Conservation (phyloP, 2,329 filamentous ascomycete genomes). For the Epichloe typhina region DNA sequence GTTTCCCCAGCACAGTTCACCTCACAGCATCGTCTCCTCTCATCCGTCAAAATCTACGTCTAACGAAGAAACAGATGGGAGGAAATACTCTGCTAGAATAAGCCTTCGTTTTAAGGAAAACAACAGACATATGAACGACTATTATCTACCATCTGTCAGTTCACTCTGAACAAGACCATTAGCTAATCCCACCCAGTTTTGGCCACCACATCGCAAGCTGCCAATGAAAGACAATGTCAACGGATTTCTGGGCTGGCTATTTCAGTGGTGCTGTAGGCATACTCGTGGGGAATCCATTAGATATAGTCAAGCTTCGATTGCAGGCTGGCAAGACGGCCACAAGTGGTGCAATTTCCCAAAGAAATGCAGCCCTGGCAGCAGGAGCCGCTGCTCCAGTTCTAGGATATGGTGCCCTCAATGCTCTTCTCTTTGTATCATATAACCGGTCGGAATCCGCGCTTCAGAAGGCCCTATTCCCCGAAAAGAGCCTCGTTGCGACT, state of each 20-base stretch:
- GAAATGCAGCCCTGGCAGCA: constrained; percentile 29
- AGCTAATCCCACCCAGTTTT: background rate
- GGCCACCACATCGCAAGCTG: background rate
- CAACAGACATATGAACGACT: background rate
- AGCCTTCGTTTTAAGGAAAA: background rate
- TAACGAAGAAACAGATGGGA: background rate
- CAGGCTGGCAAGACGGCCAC: constrained; percentile 40
- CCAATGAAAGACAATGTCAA: constrained; percentile 45
- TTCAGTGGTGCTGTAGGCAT: constrained; percentile 77
- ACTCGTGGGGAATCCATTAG: constrained; percentile 76
- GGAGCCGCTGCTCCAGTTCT: constrained; percentile 77
- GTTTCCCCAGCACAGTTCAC: too few species aligned
- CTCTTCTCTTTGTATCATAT: constrained; percentile 79
- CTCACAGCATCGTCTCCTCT: background rate
- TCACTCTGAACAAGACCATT: background rate
- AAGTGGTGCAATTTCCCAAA: constrained; percentile 10
- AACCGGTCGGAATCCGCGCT: constrained; percentile 56
- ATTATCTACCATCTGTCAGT: background rate
- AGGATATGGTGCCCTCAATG: constrained; percentile 84
- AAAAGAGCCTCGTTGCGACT: constrained; percentile 47
- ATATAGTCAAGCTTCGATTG: constrained; percentile 50
- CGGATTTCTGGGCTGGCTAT: constrained; percentile 92
- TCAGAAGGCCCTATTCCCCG: constrained; percentile 3
- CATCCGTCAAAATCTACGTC: background rate
- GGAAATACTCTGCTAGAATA: background rate